Evolutionary conservation across 2,329 filamentous ascomycete genomes (phyloP).

Genomic region (Ophiostoma fasciatum): DNA sequence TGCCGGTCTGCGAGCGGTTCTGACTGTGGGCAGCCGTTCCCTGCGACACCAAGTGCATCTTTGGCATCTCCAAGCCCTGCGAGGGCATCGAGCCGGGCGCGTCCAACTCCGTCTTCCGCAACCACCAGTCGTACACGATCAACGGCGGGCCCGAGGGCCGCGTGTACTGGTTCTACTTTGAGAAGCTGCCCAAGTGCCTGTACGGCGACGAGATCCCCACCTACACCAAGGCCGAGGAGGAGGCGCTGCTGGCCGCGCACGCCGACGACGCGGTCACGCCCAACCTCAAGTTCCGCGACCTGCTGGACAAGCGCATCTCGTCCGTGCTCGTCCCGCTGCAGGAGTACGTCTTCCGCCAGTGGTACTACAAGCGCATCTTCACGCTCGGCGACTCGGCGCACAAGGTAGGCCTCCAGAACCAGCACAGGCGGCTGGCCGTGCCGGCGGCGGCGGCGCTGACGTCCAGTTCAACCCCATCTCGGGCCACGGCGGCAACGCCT

Average conservation of each 20-base stretch:
- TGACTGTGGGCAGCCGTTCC: no score
- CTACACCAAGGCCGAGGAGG: constrained; percentile 10
- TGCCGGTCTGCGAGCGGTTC: no score
- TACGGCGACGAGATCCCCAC: constrained; percentile 9
- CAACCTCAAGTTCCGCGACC: constrained; percentile 7
- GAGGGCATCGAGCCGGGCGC: constrained; percentile 2
- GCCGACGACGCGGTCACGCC: constrained; percentile 6
- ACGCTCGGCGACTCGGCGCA: constrained; percentile 20
- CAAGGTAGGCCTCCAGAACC: constrained; percentile 16
- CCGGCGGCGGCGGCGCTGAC: no score
- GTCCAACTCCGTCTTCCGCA: constrained; percentile 2
- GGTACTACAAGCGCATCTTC: constrained; percentile 19
- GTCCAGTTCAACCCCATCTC: constrained; percentile 13
- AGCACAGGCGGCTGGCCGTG: no score
- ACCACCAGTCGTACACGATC: constrained; percentile 7
- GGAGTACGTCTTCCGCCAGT: constrained; percentile 20
- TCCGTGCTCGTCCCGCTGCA: constrained; percentile 20
- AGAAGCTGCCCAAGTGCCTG: constrained; percentile 2
- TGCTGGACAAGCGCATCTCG: constrained; percentile 7
- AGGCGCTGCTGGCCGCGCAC: constrained; percentile 1
- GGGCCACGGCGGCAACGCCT: constrained; percentile 15
- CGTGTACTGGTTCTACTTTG: constrained; percentile 13
- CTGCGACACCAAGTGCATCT: constrained; percentile 10
- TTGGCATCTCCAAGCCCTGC: constrained; percentile 12
- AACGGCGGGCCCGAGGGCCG: constrained; percentile 9